These are phyloP conservation scores for Fragaria vesca DNA, from an alignment of 306 rosid genomes.

Conservation along the genomic window DNA sequence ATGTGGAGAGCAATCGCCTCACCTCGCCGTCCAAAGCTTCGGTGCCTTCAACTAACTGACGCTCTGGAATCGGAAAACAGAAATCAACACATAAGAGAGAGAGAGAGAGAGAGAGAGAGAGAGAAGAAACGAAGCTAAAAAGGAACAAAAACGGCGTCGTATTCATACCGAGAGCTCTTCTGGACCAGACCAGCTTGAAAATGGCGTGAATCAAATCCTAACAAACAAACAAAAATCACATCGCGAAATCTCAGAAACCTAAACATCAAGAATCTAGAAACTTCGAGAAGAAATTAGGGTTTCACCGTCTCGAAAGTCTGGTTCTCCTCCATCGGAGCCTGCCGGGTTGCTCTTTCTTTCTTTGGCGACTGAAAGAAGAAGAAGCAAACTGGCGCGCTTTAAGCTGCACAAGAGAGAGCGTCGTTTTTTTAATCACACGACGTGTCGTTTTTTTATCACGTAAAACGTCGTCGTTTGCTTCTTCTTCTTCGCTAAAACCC, in stretches of 20 bases:
- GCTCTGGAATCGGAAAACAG: conserved; percentile 43
- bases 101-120: too few species aligned
- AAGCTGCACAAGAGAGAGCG: background rate
- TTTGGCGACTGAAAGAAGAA: background rate
- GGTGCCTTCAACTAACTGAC: conserved; percentile 43
- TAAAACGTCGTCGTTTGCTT: background rate
- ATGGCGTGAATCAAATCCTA: conserved; percentile 72
- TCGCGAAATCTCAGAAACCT: background rate
- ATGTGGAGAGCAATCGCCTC: background rate
- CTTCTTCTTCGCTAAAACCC: background rate
- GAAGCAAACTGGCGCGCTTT: background rate
- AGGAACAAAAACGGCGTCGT: background rate
- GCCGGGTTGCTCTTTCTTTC: background rate
- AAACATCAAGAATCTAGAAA: background rate
- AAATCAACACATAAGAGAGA: background rate
- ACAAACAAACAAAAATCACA: background rate
- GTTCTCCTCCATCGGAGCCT: conserved; percentile 48
- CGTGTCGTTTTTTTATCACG: background rate
- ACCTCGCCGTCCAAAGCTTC: conserved; percentile 63
- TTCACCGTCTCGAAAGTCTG: conserved; percentile 53
- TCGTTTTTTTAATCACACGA: background rate
- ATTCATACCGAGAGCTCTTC: conserved; percentile 56
- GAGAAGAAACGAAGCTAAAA: background rate
- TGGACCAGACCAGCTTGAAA: conserved; percentile 75
- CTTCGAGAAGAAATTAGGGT: background rate